Percentiles rank a stretch among this genome's conserved stretches.
Conservation (phyloP, 2,329 filamentous ascomycete species). For the Trichoderma pleuroti region DNA sequence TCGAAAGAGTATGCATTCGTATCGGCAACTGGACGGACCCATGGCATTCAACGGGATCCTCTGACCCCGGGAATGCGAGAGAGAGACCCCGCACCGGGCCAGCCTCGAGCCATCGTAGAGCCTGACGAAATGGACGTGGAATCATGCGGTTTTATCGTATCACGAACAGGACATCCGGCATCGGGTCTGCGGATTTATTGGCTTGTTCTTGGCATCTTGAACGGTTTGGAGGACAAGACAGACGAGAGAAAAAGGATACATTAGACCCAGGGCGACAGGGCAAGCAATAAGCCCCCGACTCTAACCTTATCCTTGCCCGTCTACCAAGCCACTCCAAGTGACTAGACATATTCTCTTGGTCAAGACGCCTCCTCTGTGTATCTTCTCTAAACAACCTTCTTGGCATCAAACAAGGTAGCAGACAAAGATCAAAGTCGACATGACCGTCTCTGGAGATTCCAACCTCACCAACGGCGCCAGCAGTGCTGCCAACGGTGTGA, state of each 20-base stretch:
- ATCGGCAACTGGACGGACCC: background rate
- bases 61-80: background rate
- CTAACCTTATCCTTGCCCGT: background rate
- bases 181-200: background rate
- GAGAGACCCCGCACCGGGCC: slow-evolving; percentile 12
- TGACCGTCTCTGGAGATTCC: background rate
- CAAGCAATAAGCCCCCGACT: background rate
- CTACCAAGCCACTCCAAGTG: background rate
- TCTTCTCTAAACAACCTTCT: background rate
- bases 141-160: slow-evolving; percentile 7
- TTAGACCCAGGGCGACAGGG: background rate
- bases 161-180: slow-evolving; percentile 1
- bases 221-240: background rate
- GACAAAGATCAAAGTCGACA: background rate
- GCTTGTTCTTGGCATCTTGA: background rate
- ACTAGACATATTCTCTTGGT: background rate
- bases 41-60: background rate
- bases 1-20: background rate
- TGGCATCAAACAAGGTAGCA: background rate
- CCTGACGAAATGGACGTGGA: background rate
- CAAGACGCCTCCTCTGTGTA: background rate
- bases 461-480: background rate
- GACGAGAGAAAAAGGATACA: background rate
- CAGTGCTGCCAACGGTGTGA: background rate
- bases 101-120: background rate